These are phyloP conservation scores for Mycena leptocephala DNA, from an alignment of 768 basidiomycete genomes.

Conservation along the genomic window DNA sequence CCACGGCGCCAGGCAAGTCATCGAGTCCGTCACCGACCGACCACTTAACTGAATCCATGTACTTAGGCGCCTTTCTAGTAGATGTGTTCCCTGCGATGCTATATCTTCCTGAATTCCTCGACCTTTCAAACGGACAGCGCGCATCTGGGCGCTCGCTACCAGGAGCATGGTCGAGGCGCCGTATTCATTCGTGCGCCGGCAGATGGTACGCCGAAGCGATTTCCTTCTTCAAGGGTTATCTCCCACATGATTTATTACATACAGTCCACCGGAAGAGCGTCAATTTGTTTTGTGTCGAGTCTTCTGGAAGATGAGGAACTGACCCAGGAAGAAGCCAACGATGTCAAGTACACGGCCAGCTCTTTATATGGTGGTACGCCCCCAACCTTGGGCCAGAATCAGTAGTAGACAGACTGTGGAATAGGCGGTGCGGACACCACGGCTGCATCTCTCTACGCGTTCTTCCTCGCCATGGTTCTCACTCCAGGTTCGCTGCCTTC, in stretches of 20 bases:
- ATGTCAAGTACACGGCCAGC: conserved; percentile 61
- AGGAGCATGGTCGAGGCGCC: too few species aligned
- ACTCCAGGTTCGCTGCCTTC: conserved; percentile 46
- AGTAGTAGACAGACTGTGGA: neutral
- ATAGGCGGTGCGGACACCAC: conserved; percentile 69
- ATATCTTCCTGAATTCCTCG: conserved; percentile 66
- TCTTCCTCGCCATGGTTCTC: conserved; percentile 66
- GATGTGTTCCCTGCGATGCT: conserved; percentile 61
- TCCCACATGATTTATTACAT: too few species aligned
- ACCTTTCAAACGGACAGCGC: too few species aligned
- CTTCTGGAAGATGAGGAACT: conserved; percentile 51
- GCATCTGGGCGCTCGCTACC: too few species aligned
- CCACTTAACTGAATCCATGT: neutral
- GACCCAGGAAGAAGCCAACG: conserved; percentile 51
- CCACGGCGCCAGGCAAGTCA: conserved; percentile 63
- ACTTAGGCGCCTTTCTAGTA: conserved; percentile 56
- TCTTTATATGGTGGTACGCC: conserved; percentile 63
- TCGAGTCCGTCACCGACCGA: conserved; percentile 30
- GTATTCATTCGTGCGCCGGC: too few species aligned
- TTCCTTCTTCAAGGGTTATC: too few species aligned
- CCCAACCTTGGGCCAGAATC: neutral
- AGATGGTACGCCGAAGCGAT: too few species aligned
- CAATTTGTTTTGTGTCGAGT: too few species aligned
- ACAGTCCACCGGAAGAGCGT: too few species aligned
- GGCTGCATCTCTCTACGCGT: conserved; percentile 61